Percentiles rank a stretch among this genome's conserved stretches.
phyloP scores from a whole-genome alignment of 441 rosid genomes.

The Geranium incanum region DNA sequence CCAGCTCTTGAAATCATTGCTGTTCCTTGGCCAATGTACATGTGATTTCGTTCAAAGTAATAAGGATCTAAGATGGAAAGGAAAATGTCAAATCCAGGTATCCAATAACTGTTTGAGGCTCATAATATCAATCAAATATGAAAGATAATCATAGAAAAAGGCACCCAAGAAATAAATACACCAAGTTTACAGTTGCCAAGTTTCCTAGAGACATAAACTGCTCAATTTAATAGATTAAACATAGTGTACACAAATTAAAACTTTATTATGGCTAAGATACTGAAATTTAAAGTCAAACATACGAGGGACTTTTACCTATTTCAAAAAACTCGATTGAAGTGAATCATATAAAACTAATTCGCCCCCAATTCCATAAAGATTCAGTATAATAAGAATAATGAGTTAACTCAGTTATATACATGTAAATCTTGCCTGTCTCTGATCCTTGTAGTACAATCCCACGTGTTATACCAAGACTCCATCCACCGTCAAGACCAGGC shows the following conservation, averaged over 20 bases:
- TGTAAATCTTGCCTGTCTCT: slow-evolving; percentile 47
- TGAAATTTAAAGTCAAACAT: slow-evolving; percentile 3
- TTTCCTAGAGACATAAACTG: neutral
- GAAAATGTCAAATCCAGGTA: slow-evolving; percentile 24
- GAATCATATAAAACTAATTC: neutral
- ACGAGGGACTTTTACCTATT: neutral
- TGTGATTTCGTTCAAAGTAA: slow-evolving; percentile 59
- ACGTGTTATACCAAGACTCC: slow-evolving; percentile 78
- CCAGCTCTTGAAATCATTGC: slow-evolving; percentile 85
- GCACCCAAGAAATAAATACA: neutral
- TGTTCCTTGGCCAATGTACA: slow-evolving; percentile 87
- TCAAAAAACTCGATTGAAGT: neutral
- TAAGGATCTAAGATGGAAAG: slow-evolving; percentile 57
- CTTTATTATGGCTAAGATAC: neutral
- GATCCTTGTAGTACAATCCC: slow-evolving; percentile 82
- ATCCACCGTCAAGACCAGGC: slow-evolving; percentile 54
- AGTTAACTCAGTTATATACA: slow-evolving; percentile 12
- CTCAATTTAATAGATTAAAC: slow-evolving; percentile 5
- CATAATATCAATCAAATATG: slow-evolving; percentile 11
- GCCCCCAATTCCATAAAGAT: slow-evolving; percentile 3
- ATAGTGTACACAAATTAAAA: neutral
- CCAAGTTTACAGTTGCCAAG: neutral
- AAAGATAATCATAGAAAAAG: neutral
- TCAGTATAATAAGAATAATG: neutral
- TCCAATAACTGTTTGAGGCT: slow-evolving; percentile 15